Percentiles rank a stretch among this genome's conserved stretches.
Conservation (phyloP, 2,329 filamentous ascomycete species). For the Cryphonectria radicalis region DNA sequence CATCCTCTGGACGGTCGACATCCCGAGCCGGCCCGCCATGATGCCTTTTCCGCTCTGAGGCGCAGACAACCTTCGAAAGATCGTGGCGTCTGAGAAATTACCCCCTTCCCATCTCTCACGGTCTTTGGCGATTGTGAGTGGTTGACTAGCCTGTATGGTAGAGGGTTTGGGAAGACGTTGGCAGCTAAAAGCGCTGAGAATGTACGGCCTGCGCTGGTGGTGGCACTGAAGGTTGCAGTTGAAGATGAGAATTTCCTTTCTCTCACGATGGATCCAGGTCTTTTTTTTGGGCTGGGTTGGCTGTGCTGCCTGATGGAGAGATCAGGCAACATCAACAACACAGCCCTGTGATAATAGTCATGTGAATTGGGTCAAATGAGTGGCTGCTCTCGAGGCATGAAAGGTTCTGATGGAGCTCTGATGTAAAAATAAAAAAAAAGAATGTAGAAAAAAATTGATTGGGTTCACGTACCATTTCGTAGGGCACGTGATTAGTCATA, state of each 20-base stretch:
- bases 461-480: too few relatives aligned
- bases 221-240: not conserved
- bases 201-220: not conserved
- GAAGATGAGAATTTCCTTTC: not conserved
- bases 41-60: not conserved
- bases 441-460: not conserved
- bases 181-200: not conserved
- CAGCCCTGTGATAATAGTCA: not conserved
- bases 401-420: not conserved
- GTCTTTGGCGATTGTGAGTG: not conserved
- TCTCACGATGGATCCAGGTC: not conserved
- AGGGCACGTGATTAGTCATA: not conserved
- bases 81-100: not conserved
- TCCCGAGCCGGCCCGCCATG: constrained; percentile 8
- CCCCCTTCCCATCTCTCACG: not conserved
- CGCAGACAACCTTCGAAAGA: not conserved
- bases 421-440: not conserved
- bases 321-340: not conserved
- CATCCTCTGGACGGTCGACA: constrained; percentile 17
- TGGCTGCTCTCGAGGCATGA: not conserved
- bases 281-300: not conserved
- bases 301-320: not conserved
- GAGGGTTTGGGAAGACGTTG: not conserved
- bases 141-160: not conserved
- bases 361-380: not conserved